A percentile compares a stretch with the other conserved stretches of the same genome.
These are phyloP conservation scores for Chlamydomonas sp. DNA, from an alignment of 139 green algal species.

Conservation along the genomic window DNA sequence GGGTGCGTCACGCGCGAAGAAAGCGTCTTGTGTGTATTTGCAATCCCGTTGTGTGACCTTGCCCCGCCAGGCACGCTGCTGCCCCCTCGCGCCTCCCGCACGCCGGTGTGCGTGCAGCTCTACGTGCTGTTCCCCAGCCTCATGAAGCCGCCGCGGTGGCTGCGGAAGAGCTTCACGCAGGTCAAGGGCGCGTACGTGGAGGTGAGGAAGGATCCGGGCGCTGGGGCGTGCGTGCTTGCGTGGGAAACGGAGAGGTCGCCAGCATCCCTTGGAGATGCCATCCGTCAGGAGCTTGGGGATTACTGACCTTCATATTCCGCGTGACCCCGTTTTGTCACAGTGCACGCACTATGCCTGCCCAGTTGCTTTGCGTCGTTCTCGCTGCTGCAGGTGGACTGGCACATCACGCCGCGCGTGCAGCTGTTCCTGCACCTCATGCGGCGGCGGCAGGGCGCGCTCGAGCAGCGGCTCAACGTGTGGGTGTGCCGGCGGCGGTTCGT, in stretches of 20 bases:
- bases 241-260: neutral
- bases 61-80: neutral
- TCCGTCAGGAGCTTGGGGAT: neutral
- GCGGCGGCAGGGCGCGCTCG: neutral
- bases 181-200: neutral
- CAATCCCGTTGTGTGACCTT: neutral
- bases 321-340: too few species aligned
- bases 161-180: slow-evolving; percentile 15
- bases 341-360: neutral
- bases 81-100: too few species aligned
- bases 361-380: neutral
- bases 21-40: too few species aligned
- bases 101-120: neutral
- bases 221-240: neutral
- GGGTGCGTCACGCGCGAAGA: too few species aligned
- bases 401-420: neutral
- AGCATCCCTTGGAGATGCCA: too few species aligned
- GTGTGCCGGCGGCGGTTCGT: neutral
- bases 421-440: neutral
- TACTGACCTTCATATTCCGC: neutral
- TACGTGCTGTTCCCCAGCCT: slow-evolving; percentile 36
- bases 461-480: slow-evolving; percentile 22
- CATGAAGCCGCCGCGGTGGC: slow-evolving; percentile 31
- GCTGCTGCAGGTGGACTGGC: neutral
- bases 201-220: neutral